Percentiles rank a stretch among this genome's conserved stretches.
These are phyloP conservation scores for Dichotomopilus funicola DNA, from an alignment of 2,329 filamentous ascomycete species.

Conservation along the genomic window DNA sequence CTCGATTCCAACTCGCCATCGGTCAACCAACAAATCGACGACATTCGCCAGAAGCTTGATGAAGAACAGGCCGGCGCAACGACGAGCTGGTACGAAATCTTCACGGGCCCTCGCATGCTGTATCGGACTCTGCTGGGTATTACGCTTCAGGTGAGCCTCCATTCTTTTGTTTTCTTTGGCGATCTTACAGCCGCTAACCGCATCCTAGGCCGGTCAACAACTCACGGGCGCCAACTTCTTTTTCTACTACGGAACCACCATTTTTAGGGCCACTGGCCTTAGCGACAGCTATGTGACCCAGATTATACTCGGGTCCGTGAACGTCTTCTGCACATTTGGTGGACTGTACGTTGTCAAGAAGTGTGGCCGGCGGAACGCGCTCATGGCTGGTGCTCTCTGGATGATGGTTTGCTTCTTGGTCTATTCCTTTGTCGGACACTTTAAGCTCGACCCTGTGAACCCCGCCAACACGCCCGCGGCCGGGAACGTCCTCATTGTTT, in stretches of 20 bases:
- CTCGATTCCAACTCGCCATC: conserved; percentile 37
- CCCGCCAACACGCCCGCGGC: conserved; percentile 46
- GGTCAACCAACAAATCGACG: conserved; percentile 43
- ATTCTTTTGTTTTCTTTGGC: conserved; percentile 37
- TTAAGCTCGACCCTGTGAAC: conserved; percentile 34
- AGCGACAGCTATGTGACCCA: conserved; percentile 60
- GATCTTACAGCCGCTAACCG: conserved; percentile 31
- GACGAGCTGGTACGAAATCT: conserved; percentile 50
- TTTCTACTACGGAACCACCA: conserved; percentile 59
- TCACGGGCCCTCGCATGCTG: conserved; percentile 47
- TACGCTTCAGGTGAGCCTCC: conserved; percentile 57
- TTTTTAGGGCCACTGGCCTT: conserved; percentile 62
- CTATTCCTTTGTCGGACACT: conserved; percentile 52
- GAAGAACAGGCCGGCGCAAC: conserved; percentile 42
- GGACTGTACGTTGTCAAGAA: conserved; percentile 64
- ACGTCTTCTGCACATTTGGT: conserved; percentile 60
- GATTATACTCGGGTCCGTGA: conserved; percentile 62
- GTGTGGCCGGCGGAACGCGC: conserved; percentile 60
- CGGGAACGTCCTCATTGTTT: conserved; percentile 65
- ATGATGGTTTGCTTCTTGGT: conserved; percentile 60
- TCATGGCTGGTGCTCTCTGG: conserved; percentile 63
- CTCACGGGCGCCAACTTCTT: conserved; percentile 48
- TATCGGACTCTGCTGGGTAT: conserved; percentile 62
- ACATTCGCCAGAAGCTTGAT: conserved; percentile 47
- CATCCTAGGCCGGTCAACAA: conserved; percentile 58